Conservation (phyloP, 1,284 basidiomycete genomes). For the Sutorius eximius region DNA sequence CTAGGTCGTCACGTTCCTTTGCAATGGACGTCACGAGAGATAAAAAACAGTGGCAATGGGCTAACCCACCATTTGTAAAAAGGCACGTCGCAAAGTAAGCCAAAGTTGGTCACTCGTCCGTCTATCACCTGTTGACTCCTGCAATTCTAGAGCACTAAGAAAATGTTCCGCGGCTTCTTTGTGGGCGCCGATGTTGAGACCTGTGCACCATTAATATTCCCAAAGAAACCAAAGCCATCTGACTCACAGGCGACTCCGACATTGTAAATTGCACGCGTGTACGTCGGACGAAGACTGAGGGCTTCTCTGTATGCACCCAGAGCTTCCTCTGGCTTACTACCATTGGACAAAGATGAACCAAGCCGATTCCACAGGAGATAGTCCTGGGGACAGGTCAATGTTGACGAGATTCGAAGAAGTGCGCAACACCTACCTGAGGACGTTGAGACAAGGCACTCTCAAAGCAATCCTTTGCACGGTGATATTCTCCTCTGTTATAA, state of each 20-base stretch:
- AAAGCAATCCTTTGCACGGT: constrained; percentile 89
- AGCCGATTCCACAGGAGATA: constrained; percentile 96
- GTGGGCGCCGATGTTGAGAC: constrained; percentile 93
- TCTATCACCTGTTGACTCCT: constrained; percentile 55
- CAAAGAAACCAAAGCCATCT: not conserved
- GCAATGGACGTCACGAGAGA: not conserved
- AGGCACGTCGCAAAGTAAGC: constrained; percentile 87
- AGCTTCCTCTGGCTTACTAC: constrained; percentile 92
- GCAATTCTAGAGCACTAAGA: constrained; percentile 87
- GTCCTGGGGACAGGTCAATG: constrained; percentile 52
- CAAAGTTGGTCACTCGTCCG: constrained; percentile 85
- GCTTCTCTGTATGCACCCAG: constrained; percentile 94
- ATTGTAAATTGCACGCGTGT: constrained; percentile 97
- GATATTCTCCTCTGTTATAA: constrained; percentile 82
- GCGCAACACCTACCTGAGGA: constrained; percentile 53
- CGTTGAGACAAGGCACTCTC: constrained; percentile 77
- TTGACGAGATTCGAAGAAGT: not conserved
- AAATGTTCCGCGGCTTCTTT: constrained; percentile 98
- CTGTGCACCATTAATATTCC: constrained; percentile 39
- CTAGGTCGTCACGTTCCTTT: constrained; percentile 64
- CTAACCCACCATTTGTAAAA: constrained; percentile 73
- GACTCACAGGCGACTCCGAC: constrained; percentile 90
- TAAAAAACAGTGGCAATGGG: not conserved
- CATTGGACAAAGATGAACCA: constrained; percentile 95
- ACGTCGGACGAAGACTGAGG: constrained; percentile 90